Conservation (phyloP, 441 rosid species). For the Pelargonium cotyledonis region DNA sequence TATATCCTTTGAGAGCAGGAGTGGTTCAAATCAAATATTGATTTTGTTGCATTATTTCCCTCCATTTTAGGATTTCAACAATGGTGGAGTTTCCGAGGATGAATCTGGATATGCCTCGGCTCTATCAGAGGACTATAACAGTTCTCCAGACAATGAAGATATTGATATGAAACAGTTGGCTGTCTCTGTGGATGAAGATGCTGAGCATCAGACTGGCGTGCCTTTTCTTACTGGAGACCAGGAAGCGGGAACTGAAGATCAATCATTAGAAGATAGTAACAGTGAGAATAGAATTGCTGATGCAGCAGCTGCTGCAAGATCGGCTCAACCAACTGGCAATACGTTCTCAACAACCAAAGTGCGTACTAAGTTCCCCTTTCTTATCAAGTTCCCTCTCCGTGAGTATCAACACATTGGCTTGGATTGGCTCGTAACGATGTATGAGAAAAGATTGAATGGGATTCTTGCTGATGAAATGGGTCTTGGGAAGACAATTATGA, state of each 20-base stretch:
- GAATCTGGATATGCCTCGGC: slow-evolving; percentile 63
- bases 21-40: slow-evolving; percentile 15
- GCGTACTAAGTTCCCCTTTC: slow-evolving; percentile 95
- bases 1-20: slow-evolving; percentile 17
- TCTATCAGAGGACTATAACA: slow-evolving; percentile 45
- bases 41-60: slow-evolving; percentile 23
- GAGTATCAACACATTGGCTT: slow-evolving; percentile 99
- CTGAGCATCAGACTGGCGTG: slow-evolving; percentile 28
- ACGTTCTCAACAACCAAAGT: slow-evolving; percentile 95
- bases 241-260: slow-evolving; percentile 34
- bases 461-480: slow-evolving; percentile 99
- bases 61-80: slow-evolving; percentile 52
- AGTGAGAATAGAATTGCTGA: slow-evolving; percentile 77
- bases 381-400: slow-evolving; percentile 92
- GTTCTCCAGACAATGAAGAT: slow-evolving; percentile 32
- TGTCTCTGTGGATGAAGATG: slow-evolving; percentile 35
- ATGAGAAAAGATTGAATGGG: slow-evolving; percentile 95
- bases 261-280: slow-evolving; percentile 46
- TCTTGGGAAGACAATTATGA: slow-evolving; percentile 99
- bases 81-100: slow-evolving; percentile 56
- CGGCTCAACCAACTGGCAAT: slow-evolving; percentile 99
- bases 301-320: slow-evolving; percentile 99
- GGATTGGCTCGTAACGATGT: slow-evolving; percentile 99
- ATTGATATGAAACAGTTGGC: slow-evolving; percentile 36
- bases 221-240: slow-evolving; percentile 31